Evolutionary conservation across 2,329 filamentous ascomycete species (phyloP).

Genomic region (Colletotrichum limetticola): DNA sequence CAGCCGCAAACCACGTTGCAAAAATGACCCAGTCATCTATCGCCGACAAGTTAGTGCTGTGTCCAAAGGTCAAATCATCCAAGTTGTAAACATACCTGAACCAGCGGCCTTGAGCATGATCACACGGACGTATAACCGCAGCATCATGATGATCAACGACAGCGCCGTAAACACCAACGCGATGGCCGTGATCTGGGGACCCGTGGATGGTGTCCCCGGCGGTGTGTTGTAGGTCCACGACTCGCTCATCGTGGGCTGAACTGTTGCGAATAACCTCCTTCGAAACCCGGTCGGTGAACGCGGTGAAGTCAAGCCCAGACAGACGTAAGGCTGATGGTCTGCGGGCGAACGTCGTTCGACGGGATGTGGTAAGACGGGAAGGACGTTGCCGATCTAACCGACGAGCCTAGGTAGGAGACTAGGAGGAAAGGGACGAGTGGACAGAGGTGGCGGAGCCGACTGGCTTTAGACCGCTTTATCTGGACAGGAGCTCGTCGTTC

Average conservation of each 20-base stretch:
- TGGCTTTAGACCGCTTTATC: conserved; percentile 21
- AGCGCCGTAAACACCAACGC: conserved; percentile 43
- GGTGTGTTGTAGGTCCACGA: conserved; percentile 50
- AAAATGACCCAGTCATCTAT: conserved; percentile 37
- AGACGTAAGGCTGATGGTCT: conserved; percentile 6
- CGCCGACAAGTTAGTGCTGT: not conserved
- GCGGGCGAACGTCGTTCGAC: not conserved
- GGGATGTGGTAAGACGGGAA: not conserved
- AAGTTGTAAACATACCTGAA: conserved; percentile 38
- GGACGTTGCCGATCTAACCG: conserved; percentile 19
- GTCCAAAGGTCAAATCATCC: not conserved
- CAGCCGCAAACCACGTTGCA: conserved; percentile 41
- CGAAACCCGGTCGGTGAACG: not conserved
- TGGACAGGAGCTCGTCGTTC: conserved; percentile 11
- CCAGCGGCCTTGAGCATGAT: conserved; percentile 49
- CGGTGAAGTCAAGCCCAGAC: not conserved
- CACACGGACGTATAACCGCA: conserved; percentile 49
- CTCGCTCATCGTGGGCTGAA: conserved; percentile 8
- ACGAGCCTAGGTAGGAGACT: not conserved
- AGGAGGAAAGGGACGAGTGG: conserved; percentile 6
- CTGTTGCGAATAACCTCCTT: not conserved
- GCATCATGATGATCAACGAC: conserved; percentile 43
- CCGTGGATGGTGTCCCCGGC: conserved; percentile 44
- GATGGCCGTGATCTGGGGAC: conserved; percentile 44
- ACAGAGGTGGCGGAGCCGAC: conserved; percentile 17